A percentile compares a stretch with the other conserved stretches of the same genome.
These are phyloP conservation scores for Pyricularia grisea DNA, from an alignment of 2,329 filamentous ascomycete species.

Conservation along the genomic window DNA sequence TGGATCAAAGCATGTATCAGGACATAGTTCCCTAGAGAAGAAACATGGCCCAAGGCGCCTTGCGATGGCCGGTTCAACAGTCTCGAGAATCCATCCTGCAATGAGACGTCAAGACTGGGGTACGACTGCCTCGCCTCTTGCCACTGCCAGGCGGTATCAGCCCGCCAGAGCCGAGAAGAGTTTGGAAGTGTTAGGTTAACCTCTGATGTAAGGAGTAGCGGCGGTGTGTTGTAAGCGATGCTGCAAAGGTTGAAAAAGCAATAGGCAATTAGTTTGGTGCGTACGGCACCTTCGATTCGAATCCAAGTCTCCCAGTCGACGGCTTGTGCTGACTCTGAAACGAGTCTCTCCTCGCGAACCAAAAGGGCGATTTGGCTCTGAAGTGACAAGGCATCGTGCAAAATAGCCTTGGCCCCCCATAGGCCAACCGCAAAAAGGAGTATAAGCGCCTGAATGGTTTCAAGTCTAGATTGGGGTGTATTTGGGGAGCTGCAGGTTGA, in stretches of 20 bases:
- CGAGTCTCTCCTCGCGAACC: slow-evolving; percentile 48
- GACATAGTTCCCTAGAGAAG: slow-evolving; percentile 59
- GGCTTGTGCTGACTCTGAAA: slow-evolving; percentile 35
- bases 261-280: slow-evolving; percentile 51
- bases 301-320: slow-evolving; percentile 53
- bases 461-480: slow-evolving; percentile 47
- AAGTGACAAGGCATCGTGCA: slow-evolving; percentile 49
- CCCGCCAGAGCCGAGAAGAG: slow-evolving; percentile 46
- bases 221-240: slow-evolving; percentile 52
- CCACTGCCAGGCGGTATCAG: slow-evolving; percentile 50
- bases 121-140: slow-evolving; percentile 44
- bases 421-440: slow-evolving; percentile 51
- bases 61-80: slow-evolving; percentile 43
- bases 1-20: slow-evolving; percentile 64
- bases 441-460: slow-evolving; percentile 56
- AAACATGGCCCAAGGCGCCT: slow-evolving; percentile 38
- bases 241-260: slow-evolving; percentile 56
- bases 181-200: slow-evolving; percentile 46
- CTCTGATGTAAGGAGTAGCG: slow-evolving; percentile 47
- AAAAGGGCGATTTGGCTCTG: slow-evolving; percentile 49
- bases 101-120: slow-evolving; percentile 33
- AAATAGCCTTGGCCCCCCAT: slow-evolving; percentile 51
- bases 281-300: slow-evolving; percentile 43
- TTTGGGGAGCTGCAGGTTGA: slow-evolving; percentile 39
- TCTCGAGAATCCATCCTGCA: slow-evolving; percentile 47